Evolutionary conservation across 768 basidiomycete species (phyloP).

Genomic region (Lentinula raphanica): DNA sequence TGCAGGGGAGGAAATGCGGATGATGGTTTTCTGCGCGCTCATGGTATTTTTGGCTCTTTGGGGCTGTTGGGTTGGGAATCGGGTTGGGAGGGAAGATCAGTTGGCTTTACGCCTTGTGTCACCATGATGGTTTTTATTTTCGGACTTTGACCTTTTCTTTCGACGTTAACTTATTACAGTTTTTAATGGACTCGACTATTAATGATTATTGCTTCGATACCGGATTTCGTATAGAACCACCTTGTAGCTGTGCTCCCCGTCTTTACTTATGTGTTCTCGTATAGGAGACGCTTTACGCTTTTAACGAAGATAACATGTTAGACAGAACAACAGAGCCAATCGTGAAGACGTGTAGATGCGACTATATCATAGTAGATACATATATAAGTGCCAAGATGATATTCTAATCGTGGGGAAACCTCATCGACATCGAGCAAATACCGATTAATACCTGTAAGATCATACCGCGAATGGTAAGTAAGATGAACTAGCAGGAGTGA

Average conservation of each 20-base stretch:
- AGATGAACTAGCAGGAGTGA: neutral
- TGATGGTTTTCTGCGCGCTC: slow-evolving; percentile 49
- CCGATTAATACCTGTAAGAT: slow-evolving; percentile 2
- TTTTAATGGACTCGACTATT: neutral
- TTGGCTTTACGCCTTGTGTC: neutral
- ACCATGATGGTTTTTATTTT: neutral
- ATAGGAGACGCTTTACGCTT: neutral
- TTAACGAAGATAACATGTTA: neutral
- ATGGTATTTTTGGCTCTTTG: slow-evolving; percentile 46
- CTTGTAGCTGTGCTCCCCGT: no score
- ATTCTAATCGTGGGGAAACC: neutral
- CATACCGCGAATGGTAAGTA: neutral
- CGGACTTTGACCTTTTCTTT: neutral
- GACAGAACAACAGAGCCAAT: neutral
- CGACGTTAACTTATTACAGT: neutral
- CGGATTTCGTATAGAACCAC: no score
- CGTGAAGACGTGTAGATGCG: neutral
- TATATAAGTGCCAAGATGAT: neutral
- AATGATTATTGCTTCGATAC: no score
- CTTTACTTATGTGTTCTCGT: no score
- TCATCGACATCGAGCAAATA: no score
- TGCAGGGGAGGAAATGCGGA: slow-evolving; percentile 66
- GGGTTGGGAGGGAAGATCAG: no score
- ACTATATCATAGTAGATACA: neutral
- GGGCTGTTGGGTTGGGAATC: slow-evolving; percentile 28